These are phyloP conservation scores for Boletus insuetus DNA, from an alignment of 768 basidiomycete genomes.

Conservation along the genomic window DNA sequence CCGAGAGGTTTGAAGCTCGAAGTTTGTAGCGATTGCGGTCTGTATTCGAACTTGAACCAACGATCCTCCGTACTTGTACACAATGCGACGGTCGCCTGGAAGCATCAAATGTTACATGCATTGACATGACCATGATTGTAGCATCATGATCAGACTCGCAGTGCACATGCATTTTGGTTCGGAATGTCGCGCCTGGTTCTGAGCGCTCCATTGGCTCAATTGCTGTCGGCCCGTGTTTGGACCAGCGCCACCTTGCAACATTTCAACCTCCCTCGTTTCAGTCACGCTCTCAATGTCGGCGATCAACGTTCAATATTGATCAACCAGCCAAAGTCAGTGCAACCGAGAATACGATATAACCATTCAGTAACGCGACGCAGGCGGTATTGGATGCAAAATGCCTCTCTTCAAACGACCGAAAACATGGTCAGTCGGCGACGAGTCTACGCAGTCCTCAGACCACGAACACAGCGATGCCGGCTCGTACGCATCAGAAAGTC, in stretches of 20 bases:
- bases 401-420: slow-evolving; percentile 33
- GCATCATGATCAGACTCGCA: no score
- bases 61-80: no score
- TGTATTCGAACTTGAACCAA: no score
- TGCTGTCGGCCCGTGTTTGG: background rate
- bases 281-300: no score
- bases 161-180: background rate
- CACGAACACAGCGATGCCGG: slow-evolving; percentile 6
- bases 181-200: no score
- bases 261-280: background rate
- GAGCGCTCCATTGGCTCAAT: background rate
- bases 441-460: slow-evolving; percentile 14
- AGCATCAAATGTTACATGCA: no score
- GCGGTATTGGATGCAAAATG: slow-evolving; percentile 22
- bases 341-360: background rate
- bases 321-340: background rate
- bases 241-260: background rate
- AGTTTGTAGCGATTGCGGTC: no score
- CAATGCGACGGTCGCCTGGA: no score
- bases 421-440: slow-evolving; percentile 21
- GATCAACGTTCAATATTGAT: background rate
- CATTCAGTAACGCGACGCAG: background rate
- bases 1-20: no score
- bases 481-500: background rate
- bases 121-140: no score